phyloP scores from a whole-genome alignment of 371 early-diverging fungal species.

The Mortierella sp. region DNA sequence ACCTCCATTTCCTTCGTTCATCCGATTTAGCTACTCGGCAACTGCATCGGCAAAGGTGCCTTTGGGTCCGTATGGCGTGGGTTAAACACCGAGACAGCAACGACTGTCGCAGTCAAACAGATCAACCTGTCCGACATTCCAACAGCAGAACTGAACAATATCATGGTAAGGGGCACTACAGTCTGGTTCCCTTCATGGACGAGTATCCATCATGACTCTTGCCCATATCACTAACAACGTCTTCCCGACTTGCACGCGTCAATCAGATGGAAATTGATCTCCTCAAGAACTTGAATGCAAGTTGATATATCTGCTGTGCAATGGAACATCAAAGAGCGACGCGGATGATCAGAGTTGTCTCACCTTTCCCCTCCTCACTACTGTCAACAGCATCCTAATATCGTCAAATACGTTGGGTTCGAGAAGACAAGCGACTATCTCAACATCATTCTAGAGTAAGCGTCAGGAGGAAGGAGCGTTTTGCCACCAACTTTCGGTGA shows the following conservation, averaged over 20 bases:
- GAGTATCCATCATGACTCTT: no score
- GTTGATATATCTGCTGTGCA: conserved; percentile 4
- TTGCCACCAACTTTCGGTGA: conserved; percentile 4
- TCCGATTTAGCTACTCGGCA: conserved; percentile 70
- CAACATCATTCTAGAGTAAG: conserved; percentile 82
- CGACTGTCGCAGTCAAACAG: conserved; percentile 82
- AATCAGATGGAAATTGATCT: conserved; percentile 72
- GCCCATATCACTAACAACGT: background rate
- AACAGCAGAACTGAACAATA: conserved; percentile 59
- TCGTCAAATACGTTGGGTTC: conserved; percentile 83
- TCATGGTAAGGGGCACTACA: conserved; percentile 68
- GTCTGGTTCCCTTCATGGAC: background rate
- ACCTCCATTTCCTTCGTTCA: background rate
- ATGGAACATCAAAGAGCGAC: background rate
- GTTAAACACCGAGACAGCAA: conserved; percentile 77
- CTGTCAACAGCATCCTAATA: conserved; percentile 74
- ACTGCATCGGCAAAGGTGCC: conserved; percentile 84
- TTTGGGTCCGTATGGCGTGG: conserved; percentile 81
- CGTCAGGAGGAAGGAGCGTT: background rate
- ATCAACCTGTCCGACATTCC: conserved; percentile 62
- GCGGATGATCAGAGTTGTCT: background rate
- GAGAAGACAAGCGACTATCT: conserved; percentile 70
- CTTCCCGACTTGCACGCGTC: no score
- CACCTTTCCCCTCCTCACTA: background rate
- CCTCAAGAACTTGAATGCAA: conserved; percentile 71